These are phyloP conservation scores for Xylariaceae sp. DNA, from an alignment of 2,329 filamentous ascomycete species.

Conservation along the genomic window DNA sequence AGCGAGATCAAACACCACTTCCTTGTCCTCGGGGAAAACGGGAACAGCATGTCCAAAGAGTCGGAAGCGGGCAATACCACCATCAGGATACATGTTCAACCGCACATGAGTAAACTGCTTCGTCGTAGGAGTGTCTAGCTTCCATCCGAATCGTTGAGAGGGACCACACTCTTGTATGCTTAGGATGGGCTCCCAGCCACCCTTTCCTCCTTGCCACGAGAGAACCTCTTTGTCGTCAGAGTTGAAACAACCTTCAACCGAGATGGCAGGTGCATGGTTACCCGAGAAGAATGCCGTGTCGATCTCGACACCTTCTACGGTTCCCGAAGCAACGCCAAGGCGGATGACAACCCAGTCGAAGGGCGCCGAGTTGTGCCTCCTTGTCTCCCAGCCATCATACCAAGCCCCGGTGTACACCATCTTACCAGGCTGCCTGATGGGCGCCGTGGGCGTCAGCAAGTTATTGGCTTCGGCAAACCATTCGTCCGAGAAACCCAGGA, in stretches of 20 bases:
- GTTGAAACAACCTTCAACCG: constrained; percentile 69
- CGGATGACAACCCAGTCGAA: constrained; percentile 65
- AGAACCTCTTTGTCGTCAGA: constrained; percentile 59
- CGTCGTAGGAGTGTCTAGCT: constrained; percentile 50
- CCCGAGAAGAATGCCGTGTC: constrained; percentile 79
- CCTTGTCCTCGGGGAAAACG: constrained; percentile 63
- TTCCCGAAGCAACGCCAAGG: constrained; percentile 65
- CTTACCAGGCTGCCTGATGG: constrained; percentile 59
- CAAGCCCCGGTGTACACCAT: constrained; percentile 66
- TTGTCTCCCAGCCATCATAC: constrained; percentile 68
- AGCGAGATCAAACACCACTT: constrained; percentile 67
- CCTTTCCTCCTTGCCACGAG: constrained; percentile 53
- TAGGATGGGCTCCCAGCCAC: constrained; percentile 68
- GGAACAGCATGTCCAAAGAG: constrained; percentile 72
- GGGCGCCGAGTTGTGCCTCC: constrained; percentile 57
- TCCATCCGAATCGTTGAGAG: constrained; percentile 68
- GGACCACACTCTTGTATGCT: constrained; percentile 67
- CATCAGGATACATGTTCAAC: constrained; percentile 80
- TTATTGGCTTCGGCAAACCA: constrained; percentile 64
- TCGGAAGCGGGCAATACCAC: constrained; percentile 74
- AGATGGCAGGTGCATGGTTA: constrained; percentile 75
- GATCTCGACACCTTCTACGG: constrained; percentile 68
- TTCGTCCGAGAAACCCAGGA: constrained; percentile 61
- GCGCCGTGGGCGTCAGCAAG: constrained; percentile 57
- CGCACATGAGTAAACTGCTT: constrained; percentile 75